A percentile compares a stretch with the other conserved stretches of the same genome.
These are phyloP conservation scores for Chlamydomonas incerta DNA, from an alignment of 139 green algal species.

Conservation along the genomic window DNA sequence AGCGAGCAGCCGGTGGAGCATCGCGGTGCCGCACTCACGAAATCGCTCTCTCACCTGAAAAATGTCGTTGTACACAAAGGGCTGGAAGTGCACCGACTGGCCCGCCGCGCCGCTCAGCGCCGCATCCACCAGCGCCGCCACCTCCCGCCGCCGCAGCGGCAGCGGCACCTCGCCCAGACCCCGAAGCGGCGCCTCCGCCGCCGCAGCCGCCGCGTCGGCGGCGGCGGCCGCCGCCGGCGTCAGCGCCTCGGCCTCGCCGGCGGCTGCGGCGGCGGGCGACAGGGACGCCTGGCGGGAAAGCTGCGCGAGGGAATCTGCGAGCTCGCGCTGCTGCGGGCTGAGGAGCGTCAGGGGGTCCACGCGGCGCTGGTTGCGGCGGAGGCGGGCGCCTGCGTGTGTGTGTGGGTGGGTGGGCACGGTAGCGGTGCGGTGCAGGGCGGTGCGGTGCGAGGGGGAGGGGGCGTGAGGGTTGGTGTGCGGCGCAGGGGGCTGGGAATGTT, in stretches of 20 bases:
- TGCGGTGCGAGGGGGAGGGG: too few species aligned
- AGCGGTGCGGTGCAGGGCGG: too few species aligned
- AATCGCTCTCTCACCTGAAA: constrained; percentile 38
- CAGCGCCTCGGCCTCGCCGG: neutral
- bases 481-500: too few species aligned
- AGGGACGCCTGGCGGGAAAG: neutral
- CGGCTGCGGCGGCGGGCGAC: neutral
- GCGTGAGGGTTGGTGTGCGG: too few species aligned
- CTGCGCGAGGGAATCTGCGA: constrained; percentile 20
- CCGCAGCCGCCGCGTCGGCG: neutral
- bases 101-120: constrained; percentile 15
- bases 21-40: too few species aligned
- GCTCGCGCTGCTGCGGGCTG: constrained; percentile 1
- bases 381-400: constrained; percentile 15
- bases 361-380: neutral
- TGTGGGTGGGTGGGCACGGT: too few species aligned
- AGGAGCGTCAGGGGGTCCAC: constrained; percentile 21
- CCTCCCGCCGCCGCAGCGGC: constrained; percentile 18
- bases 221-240: neutral
- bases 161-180: constrained; percentile 30
- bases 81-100: constrained; percentile 42
- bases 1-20: too few species aligned
- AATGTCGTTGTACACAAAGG: constrained; percentile 46
- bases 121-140: constrained; percentile 20
- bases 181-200: neutral